A percentile compares a stretch with the other conserved stretches of the same genome.
Conservation (phyloP, 2,329 filamentous ascomycete species). For the Alternaria sp. region DNA sequence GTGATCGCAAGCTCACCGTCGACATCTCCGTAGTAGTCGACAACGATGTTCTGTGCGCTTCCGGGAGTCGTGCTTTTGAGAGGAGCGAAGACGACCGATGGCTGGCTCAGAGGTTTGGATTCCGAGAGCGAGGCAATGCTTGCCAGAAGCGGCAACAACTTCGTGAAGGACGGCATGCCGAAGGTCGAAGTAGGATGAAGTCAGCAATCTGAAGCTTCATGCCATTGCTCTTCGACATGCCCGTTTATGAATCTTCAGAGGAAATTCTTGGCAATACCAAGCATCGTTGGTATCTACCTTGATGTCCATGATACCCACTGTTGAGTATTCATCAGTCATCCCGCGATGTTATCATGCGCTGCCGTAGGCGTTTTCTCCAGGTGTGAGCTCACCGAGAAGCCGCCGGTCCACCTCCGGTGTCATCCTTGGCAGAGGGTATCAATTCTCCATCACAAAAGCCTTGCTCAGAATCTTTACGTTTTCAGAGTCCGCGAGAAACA, state of each 20-base stretch:
- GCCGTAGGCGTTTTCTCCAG: neutral
- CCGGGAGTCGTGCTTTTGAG: neutral
- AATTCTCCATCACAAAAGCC: neutral
- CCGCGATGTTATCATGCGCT: neutral
- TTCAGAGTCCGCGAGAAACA: neutral
- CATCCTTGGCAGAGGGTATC: neutral
- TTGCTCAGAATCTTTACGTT: neutral
- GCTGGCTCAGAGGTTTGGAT: neutral
- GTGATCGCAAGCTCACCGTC: constrained; percentile 29
- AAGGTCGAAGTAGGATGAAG: neutral
- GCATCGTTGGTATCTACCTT: neutral
- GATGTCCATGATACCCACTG: neutral
- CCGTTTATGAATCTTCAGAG: neutral
- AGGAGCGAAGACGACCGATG: neutral
- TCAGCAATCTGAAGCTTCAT: neutral
- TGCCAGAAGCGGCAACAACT: neutral
- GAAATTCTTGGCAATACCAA: neutral
- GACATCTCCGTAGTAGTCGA: constrained; percentile 21
- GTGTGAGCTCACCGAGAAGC: neutral
- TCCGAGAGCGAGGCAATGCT: neutral
- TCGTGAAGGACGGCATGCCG: neutral
- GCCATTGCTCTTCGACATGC: neutral
- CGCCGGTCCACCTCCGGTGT: neutral
- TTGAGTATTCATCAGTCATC: neutral
- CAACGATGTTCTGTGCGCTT: constrained; percentile 22